phyloP scores from a whole-genome alignment of 805 yeast genomes.

The Millerozyma miso region DNA sequence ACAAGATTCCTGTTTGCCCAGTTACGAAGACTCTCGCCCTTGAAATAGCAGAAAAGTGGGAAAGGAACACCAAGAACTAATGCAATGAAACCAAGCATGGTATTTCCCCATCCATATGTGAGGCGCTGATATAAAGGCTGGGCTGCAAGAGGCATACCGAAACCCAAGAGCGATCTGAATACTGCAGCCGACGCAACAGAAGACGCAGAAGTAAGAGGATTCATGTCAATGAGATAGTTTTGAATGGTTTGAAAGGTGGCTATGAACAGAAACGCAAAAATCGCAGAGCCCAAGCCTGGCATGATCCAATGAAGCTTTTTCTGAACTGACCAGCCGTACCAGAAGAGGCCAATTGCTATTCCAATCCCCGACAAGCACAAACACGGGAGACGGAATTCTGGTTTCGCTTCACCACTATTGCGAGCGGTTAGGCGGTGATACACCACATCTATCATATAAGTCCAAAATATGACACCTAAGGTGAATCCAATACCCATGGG shows the following conservation, averaged over 20 bases:
- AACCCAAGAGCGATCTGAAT: slow-evolving; percentile 36
- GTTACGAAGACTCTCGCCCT: slow-evolving; percentile 32
- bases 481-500: slow-evolving; percentile 37
- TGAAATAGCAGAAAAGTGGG: slow-evolving; percentile 31
- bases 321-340: slow-evolving; percentile 40
- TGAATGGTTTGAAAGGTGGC: slow-evolving; percentile 37
- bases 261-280: slow-evolving; percentile 34
- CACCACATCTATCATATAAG: slow-evolving; percentile 20
- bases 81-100: slow-evolving; percentile 34
- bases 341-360: slow-evolving; percentile 33
- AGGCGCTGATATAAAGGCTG: slow-evolving; percentile 29
- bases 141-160: slow-evolving; percentile 36
- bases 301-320: slow-evolving; percentile 34
- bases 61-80: slow-evolving; percentile 34
- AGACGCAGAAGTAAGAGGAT: slow-evolving; percentile 31
- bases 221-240: slow-evolving; percentile 37
- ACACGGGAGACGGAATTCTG: slow-evolving; percentile 37
- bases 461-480: slow-evolving; percentile 30
- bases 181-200: slow-evolving; percentile 41
- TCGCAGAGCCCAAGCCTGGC: slow-evolving; percentile 33
- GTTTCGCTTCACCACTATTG: slow-evolving; percentile 32
- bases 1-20: slow-evolving; percentile 31
- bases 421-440: slow-evolving; percentile 19
- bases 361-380: slow-evolving; percentile 28
- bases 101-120: slow-evolving; percentile 40